Percentiles rank a stretch among this genome's conserved stretches.
phyloP scores from a whole-genome alignment of 1,284 basidiomycete species.

The Boletus semigastroideus region DNA sequence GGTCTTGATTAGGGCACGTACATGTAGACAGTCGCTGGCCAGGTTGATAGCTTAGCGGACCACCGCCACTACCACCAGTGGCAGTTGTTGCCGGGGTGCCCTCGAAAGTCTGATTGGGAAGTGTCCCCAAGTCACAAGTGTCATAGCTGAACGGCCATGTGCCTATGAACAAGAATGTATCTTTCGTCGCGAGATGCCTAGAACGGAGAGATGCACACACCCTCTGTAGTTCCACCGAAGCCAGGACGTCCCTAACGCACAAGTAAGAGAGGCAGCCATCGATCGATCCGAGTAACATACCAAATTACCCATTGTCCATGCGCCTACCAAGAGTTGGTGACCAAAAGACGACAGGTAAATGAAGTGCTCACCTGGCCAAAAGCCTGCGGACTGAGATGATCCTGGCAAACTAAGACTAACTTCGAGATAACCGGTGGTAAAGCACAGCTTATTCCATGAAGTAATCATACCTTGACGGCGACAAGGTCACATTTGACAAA shows the following conservation, averaged over 20 bases:
- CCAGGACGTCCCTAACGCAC: conserved; percentile 68
- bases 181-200: neutral
- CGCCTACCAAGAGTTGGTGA: conserved; percentile 39
- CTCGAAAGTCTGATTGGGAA: conserved; percentile 71
- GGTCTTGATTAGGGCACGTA: conserved; percentile 78
- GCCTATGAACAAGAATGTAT: conserved; percentile 25
- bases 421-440: conserved; percentile 90
- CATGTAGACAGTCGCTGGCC: conserved; percentile 81
- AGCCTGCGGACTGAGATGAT: conserved; percentile 61
- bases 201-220: conserved; percentile 31
- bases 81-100: conserved; percentile 50
- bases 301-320: conserved; percentile 85
- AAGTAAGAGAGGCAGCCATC: conserved; percentile 12
- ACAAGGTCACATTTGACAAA: conserved; percentile 10
- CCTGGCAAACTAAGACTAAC: conserved; percentile 83
- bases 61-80: conserved; percentile 50
- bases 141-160: conserved; percentile 84
- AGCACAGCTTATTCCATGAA: conserved; percentile 92
- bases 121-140: conserved; percentile 81
- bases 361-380: conserved; percentile 61
- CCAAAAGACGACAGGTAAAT: conserved; percentile 2
- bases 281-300: conserved; percentile 29
- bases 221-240: conserved; percentile 60
- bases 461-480: conserved; percentile 61
- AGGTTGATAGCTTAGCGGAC: conserved; percentile 63